Base-by-base conservation (phyloP, 306 rosid species). In the Purshia tridentata region DNA sequence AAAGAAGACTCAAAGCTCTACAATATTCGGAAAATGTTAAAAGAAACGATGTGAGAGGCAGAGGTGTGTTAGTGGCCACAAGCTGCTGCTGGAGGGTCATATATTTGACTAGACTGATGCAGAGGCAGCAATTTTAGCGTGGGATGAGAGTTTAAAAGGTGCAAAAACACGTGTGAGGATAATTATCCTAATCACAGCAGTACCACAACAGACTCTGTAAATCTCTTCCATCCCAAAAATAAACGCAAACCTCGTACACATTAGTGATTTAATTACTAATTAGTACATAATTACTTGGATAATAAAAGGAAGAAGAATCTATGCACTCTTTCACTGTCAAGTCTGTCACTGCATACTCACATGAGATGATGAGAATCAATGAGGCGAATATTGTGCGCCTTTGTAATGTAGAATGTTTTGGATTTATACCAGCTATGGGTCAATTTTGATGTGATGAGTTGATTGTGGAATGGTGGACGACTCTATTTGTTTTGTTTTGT, bases 331-430 rank as follows among this genome's bases (percentile, higher is more conserved):
- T 8, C 18, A 19, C 67, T 47, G 35, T n/a, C n/a, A n/a, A n/a
- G 51, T 78, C 61, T 63, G 42, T 56, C 69, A 46, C 63, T 75
- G 55, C 54, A 58, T 74, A 12, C 76, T 80, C 83, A 81, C 91
- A 81, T 86, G 86, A 72, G 71, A 64, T 80, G 90, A 81, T 86
- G 86, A 72, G 71, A 64, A 67, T 75, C 77, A 81, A 75, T 46
- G 69, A 81, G 72, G 65, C 50, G 45, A 65, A 8, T 46, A 22
- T 22, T 4, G 35, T 41, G 60, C 48, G 35, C 52, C 52, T 75
- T 65, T 75, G 18, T n/a, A 15, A 5, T 41, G 50, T 47, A 67
- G 60, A 46, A 3, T 29, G 45, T 4, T 74, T 50, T 64, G 59
- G 57, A 39, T 11, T 18, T 40, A 47, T 47, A n/a, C 52, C 18